phyloP scores from a whole-genome alignment of 2,329 filamentous ascomycete species.

The Aspergillus aculeatinus region DNA sequence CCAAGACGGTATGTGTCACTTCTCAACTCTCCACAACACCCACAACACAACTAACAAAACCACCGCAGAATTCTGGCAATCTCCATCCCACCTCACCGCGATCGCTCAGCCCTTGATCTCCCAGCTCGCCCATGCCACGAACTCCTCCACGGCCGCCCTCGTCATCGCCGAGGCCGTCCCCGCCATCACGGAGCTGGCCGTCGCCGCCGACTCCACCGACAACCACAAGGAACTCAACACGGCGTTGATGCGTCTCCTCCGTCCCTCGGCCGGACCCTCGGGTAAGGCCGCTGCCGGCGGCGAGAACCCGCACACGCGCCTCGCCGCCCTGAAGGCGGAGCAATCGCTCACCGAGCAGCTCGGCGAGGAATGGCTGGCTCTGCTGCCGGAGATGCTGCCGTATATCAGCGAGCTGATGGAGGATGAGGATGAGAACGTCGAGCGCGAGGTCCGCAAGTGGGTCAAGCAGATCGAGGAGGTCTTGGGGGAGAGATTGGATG shows the following conservation, averaged over 20 bases:
- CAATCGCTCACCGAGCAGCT: conserved; percentile 74
- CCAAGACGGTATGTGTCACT: conserved; percentile 63
- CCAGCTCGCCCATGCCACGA: conserved; percentile 58
- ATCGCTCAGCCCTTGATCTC: conserved; percentile 68
- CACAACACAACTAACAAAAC: conserved; percentile 11
- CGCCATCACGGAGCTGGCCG: conserved; percentile 74
- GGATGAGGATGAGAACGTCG: conserved; percentile 91
- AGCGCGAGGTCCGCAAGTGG: conserved; percentile 85
- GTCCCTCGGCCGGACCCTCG: conserved; percentile 49
- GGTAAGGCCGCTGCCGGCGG: conserved; percentile 30
- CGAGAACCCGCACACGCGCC: conserved; percentile 68
- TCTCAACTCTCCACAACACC: not conserved
- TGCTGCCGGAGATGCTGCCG: conserved; percentile 93
- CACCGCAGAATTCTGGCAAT: conserved; percentile 77
- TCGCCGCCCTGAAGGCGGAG: conserved; percentile 80
- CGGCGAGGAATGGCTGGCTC: conserved; percentile 88
- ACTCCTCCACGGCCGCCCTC: conserved; percentile 46
- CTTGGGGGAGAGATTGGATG: conserved; percentile 84
- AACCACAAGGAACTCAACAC: conserved; percentile 89
- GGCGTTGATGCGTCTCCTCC: conserved; percentile 73
- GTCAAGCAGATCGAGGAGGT: conserved; percentile 86
- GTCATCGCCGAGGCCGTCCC: conserved; percentile 62
- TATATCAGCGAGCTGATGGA: conserved; percentile 95
- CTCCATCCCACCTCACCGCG: conserved; percentile 77
- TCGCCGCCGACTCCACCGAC: conserved; percentile 77